Base-by-base conservation (phyloP, 2,329 filamentous ascomycete species). In the Aquanectria penicillioides region DNA sequence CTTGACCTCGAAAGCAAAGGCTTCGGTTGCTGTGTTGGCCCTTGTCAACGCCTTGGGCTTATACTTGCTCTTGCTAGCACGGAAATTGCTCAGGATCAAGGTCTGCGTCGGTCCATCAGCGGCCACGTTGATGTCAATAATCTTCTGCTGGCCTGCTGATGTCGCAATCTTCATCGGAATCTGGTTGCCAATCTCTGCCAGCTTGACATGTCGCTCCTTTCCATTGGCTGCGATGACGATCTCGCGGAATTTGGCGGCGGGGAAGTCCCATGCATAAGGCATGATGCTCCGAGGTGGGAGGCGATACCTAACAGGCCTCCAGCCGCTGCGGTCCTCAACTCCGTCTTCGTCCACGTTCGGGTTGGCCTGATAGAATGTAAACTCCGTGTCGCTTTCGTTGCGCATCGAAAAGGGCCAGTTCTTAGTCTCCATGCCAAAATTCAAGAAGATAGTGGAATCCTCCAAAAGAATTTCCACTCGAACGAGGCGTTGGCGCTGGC, bases 261-360 rank as follows among this genome's bases (percentile, higher is more conserved):
- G 96, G 77, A 97, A 99, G 73, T 99, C 96, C 95, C 95, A 99
- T 2, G 95, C 94, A 71, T 99, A 99, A 1, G 96, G 95, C 95
- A 99, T 99, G 75, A 99, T 97, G 75, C 94, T 98, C 59, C 95
- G 86, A 11, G 94, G 89, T 2, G 96, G 96, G 25, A 99, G 82
- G 26, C 94, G 90, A 77, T 99, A 99, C 50, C 93, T 86, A 61
- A 99, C 92, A 2, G 93, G 94, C 64, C 92, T 90, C 92, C 95
- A 99, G 4, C 93, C 92, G 50, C 92, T 94, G 55, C 89, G 83
- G 70, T 97, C 92, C 67, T 92, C 90, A 5, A 84, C 83, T 53
- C 94, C 94, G 59, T 97, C 94, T 62, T 98, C 94, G 59, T 97
- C 94, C 9, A 97, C 80, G 68, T 94, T 97, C 5, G 95, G 95